phyloP scores from a whole-genome alignment of 1,139 yeast species.

The Candida pseudocylindracea region DNA sequence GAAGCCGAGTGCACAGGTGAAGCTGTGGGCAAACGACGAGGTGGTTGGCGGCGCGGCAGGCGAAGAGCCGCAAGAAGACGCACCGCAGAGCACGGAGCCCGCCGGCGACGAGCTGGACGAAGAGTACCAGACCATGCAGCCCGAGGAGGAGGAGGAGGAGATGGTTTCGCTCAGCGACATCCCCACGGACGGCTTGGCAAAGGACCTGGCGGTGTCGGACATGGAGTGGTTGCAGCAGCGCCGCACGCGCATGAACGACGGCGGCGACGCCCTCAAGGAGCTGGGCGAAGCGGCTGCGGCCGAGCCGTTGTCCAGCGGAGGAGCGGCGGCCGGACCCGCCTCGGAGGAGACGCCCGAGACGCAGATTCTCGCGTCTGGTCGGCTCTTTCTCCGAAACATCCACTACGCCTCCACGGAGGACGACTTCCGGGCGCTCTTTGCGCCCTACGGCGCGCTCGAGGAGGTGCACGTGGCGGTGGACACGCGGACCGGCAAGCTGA shows the following conservation, averaged over 20 bases:
- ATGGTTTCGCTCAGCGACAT: constrained; percentile 1
- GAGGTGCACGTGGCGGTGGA: constrained; percentile 87
- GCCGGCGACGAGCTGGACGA: constrained; percentile 37
- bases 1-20: constrained; percentile 44
- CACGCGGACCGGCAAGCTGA: constrained; percentile 72
- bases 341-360: neutral
- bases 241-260: constrained; percentile 50
- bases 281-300: neutral
- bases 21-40: constrained; percentile 51
- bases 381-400: constrained; percentile 76
- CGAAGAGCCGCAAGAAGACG: constrained; percentile 5
- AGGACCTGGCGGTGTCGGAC: constrained; percentile 43
- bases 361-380: constrained; percentile 45
- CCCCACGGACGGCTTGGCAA: constrained; percentile 9
- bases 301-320: neutral
- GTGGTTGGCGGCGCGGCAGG: constrained; percentile 10
- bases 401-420: constrained; percentile 61
- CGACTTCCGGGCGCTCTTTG: constrained; percentile 44
- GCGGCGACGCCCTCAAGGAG: constrained; percentile 6
- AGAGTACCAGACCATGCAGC: constrained; percentile 33
- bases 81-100: constrained; percentile 10
- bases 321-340: no score
- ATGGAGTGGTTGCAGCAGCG: constrained; percentile 74
- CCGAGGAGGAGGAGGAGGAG: constrained; percentile 5
- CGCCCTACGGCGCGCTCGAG: constrained; percentile 32